Evolutionary conservation across 2,329 filamentous ascomycete genomes (phyloP), one percentile per base, ranked within the genome.

Genomic region (Lecanicillium sp.): DNA sequence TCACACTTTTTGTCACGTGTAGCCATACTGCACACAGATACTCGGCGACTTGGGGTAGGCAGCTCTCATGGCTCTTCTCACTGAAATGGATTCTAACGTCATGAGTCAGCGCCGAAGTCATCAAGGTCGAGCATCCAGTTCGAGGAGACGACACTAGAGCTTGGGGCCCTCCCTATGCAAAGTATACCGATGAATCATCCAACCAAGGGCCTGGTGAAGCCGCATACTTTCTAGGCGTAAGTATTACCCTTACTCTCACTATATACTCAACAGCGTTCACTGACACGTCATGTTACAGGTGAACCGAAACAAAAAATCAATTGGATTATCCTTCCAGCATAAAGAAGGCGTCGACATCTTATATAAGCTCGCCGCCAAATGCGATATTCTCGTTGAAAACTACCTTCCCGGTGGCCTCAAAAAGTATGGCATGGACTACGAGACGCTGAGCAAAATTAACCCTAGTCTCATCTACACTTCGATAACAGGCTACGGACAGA

Each of bases 1-100:
- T 4, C 16, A 15, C 13, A 13, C 14, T 14, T 33, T 17, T 13
- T 6, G 31, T 44, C 44, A 35, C 37, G 20, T 41, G 12, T 53
- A 96, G 87, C 92, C 92, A 48, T 96, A 96, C 56, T 95, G 88
- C 53, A 96, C 92, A 28, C 92, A 98, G 60, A 95, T 98, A 38
- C 66, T 98, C 9, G 92, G 90, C 41, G 92, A 98, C 62, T 73
- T 98, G 51, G 92, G 92, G 90, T 95, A 78, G 59, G 78, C 47
- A 29, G 15, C 5, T 35, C 27, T 4, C 20, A 8, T 12, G 15
- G 18, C 6, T 14, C 27, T 14, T 8, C 29, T 31, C 13, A 31
- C 13, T 5, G 14, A 14, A 7, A 6, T 7, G 11, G n/a, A 28
- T 29, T 11, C 35, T 41, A 14, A 40, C 18, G 6, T 27, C 7